phyloP scores from a whole-genome alignment of 768 basidiomycete species.

The Collybia sp. region DNA sequence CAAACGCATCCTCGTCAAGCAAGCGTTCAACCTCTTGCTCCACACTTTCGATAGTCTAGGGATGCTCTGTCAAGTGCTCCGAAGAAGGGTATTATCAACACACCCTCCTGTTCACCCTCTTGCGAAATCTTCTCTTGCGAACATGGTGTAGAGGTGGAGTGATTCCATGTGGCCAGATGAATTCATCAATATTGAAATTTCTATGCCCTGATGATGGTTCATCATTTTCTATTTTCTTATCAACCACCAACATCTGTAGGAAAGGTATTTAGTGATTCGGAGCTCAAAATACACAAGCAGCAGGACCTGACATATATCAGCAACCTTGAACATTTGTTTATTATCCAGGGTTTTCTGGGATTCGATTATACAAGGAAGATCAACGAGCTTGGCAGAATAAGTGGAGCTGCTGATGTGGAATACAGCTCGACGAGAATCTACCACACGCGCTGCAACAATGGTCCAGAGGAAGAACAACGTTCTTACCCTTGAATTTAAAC shows the following conservation, averaged over 20 bases:
- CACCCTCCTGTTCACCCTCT: constrained; percentile 80
- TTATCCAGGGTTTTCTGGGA: constrained; percentile 94
- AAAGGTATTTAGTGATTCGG: constrained; percentile 1
- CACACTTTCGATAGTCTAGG: constrained; percentile 88
- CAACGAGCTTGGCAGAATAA: constrained; percentile 92
- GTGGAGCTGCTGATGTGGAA: constrained; percentile 81
- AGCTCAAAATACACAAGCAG: constrained; percentile 3
- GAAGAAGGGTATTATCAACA: constrained; percentile 15
- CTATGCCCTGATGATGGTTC: constrained; percentile 57
- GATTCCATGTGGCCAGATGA: constrained; percentile 95
- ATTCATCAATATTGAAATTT: constrained; percentile 88
- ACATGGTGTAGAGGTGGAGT: constrained; percentile 91
- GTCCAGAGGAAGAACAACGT: not conserved
- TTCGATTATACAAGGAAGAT: constrained; percentile 91
- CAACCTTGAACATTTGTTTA: constrained; percentile 98
- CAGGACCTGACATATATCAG: constrained; percentile 92
- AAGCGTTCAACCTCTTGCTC: constrained; percentile 90
- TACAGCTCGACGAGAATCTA: constrained; percentile 87
- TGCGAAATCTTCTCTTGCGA: constrained; percentile 89
- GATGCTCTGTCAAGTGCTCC: not conserved
- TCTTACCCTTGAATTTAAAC: constrained; percentile 95
- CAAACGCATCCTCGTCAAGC: constrained; percentile 73
- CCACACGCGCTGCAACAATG: constrained; percentile 8
- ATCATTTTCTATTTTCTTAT: constrained; percentile 67
- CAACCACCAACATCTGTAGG: constrained; percentile 86